Evolutionary conservation across 2,329 filamentous ascomycete species (phyloP).

Genomic region (Nemania serpens): DNA sequence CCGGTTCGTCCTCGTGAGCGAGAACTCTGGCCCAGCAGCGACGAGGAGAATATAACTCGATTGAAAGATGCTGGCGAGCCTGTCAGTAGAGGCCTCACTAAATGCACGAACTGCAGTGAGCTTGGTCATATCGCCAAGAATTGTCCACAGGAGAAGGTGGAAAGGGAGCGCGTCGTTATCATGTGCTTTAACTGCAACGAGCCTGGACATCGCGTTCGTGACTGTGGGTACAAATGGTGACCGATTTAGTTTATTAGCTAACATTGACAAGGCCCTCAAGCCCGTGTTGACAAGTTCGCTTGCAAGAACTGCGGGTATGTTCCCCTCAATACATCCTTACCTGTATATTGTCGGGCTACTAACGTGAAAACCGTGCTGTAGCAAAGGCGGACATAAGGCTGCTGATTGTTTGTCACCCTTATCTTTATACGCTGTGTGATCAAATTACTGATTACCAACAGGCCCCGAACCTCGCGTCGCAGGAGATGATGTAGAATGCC

Average conservation of each 20-base stretch:
- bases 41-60: slow-evolving; percentile 65
- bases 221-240: slow-evolving; percentile 58
- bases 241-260: slow-evolving; percentile 18
- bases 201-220: slow-evolving; percentile 68
- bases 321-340: background rate
- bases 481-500: slow-evolving; percentile 64
- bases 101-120: slow-evolving; percentile 68
- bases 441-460: slow-evolving; percentile 30
- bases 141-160: slow-evolving; percentile 63
- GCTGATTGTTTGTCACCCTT: slow-evolving; percentile 51
- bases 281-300: slow-evolving; percentile 65
- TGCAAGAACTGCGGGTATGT: slow-evolving; percentile 70
- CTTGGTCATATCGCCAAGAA: slow-evolving; percentile 65
- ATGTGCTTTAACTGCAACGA: slow-evolving; percentile 69
- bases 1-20: slow-evolving; percentile 63
- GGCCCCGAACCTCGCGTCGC: slow-evolving; percentile 63
- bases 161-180: slow-evolving; percentile 54
- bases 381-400: slow-evolving; percentile 56
- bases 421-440: slow-evolving; percentile 1
- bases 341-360: background rate
- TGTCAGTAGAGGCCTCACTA: slow-evolving; percentile 60
- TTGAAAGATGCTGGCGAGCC: slow-evolving; percentile 69
- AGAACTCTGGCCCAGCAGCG: slow-evolving; percentile 61
- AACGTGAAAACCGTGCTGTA: slow-evolving; percentile 24
- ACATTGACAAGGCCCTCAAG: slow-evolving; percentile 53